phyloP scores from a whole-genome alignment of 768 basidiomycete species.

The Harrya chromipes region DNA sequence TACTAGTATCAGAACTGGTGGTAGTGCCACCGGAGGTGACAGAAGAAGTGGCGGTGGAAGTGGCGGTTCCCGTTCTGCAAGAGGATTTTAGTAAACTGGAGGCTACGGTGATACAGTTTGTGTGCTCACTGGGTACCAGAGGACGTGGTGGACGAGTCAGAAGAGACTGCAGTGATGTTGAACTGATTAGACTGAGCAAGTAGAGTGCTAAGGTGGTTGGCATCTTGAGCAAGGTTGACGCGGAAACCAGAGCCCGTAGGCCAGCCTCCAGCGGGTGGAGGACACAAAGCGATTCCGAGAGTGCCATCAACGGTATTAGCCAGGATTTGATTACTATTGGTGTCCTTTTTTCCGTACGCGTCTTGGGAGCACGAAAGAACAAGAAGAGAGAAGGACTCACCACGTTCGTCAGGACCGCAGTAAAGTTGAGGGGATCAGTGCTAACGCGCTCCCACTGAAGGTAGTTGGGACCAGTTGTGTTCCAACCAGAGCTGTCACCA shows the following conservation, averaged over 20 bases:
- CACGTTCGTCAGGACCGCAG: conserved; percentile 62
- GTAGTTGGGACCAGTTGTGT: conserved; percentile 46
- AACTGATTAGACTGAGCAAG: conserved; percentile 73
- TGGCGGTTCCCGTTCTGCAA: conserved; percentile 8
- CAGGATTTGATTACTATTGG: conserved; percentile 45
- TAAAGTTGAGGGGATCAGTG: conserved; percentile 69
- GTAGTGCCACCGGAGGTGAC: background rate
- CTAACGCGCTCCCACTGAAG: conserved; percentile 62
- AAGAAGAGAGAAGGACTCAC: conserved; percentile 32
- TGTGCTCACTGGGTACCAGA: conserved; percentile 15
- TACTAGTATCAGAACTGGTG: conserved; percentile 24
- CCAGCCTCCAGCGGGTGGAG: conserved; percentile 64
- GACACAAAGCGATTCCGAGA: conserved; percentile 37
- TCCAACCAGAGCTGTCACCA: conserved; percentile 49
- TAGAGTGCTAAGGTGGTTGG: conserved; percentile 46
- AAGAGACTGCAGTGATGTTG: conserved; percentile 36
- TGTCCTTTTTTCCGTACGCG: conserved; percentile 30
- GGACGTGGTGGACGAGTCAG: conserved; percentile 16
- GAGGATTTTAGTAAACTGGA: background rate
- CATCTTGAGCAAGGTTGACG: conserved; percentile 64
- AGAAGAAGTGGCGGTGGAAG: background rate
- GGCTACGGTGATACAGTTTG: background rate
- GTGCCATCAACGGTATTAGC: conserved; percentile 53
- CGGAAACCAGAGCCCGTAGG: conserved; percentile 59
- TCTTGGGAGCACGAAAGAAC: background rate